These are phyloP conservation scores for Fusarium dlaminii DNA, from an alignment of 2,329 filamentous ascomycete species.

Conservation along the genomic window DNA sequence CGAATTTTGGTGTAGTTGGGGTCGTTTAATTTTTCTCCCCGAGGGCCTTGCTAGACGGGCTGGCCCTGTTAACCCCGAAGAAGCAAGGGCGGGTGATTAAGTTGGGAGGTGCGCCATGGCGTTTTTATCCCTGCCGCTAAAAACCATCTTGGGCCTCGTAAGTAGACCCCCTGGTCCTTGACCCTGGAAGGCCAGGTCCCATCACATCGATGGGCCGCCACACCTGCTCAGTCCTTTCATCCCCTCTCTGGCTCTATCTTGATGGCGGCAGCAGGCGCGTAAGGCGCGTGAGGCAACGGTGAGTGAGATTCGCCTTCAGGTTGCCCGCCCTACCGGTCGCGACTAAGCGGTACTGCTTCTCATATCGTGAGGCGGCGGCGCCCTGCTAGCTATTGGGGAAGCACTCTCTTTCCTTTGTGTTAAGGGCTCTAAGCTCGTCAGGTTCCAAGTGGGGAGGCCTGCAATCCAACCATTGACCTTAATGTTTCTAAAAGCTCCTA, in stretches of 20 bases:
- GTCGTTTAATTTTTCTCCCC: too few relatives aligned
- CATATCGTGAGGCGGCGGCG: constrained; percentile 41
- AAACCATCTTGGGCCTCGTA: constrained; percentile 9
- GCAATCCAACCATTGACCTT: constrained; percentile 38
- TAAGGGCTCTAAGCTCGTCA: constrained; percentile 33
- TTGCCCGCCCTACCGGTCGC: constrained; percentile 37
- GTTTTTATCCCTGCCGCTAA: constrained; percentile 13
- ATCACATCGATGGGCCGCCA: constrained; percentile 18
- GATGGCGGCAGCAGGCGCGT: constrained; percentile 35
- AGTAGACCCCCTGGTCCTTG: constrained; percentile 6
- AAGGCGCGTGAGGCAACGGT: constrained; percentile 37
- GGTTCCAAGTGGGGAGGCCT: constrained; percentile 36
- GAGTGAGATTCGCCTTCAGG: constrained; percentile 36
- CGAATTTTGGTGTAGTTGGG: too few relatives aligned
- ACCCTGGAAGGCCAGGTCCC: neutral
- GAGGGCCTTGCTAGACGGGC: neutral
- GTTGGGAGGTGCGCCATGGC: constrained; percentile 13
- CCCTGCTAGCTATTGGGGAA: constrained; percentile 36
- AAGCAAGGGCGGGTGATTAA: constrained; percentile 12
- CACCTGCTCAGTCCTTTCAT: constrained; percentile 1
- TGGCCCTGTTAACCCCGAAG: neutral
- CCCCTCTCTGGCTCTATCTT: constrained; percentile 8
- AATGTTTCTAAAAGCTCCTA: constrained; percentile 27
- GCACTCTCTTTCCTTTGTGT: constrained; percentile 28
- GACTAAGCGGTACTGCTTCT: constrained; percentile 12